A percentile compares a stretch with the other conserved stretches of the same genome.
Evolutionary conservation across 352 stramenopile species (phyloP).

Genomic region (Phytophthora meadii): DNA sequence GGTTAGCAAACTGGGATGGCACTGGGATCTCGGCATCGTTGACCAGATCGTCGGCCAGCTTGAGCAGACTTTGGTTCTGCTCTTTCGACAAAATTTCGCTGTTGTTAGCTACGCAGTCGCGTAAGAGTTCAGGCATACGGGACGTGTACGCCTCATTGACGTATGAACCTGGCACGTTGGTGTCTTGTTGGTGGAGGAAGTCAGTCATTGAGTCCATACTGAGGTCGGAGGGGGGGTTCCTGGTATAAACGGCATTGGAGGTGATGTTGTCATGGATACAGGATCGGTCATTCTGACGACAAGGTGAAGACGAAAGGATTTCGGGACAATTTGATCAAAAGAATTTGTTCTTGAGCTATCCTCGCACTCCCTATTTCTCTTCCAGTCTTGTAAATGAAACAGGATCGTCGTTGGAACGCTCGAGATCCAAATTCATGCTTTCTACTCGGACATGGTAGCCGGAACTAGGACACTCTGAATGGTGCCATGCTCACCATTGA

Average conservation of each 20-base stretch:
- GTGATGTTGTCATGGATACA: no score
- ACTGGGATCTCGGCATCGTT: slow-evolving; percentile 48
- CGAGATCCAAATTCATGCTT: background rate
- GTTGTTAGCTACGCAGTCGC: slow-evolving; percentile 56
- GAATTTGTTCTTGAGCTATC: no score
- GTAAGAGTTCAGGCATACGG: slow-evolving; percentile 57
- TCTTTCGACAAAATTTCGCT: slow-evolving; percentile 31
- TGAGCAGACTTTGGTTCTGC: slow-evolving; percentile 37
- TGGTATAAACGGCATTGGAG: no score
- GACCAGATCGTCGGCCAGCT: slow-evolving; percentile 50
- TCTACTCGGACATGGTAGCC: background rate
- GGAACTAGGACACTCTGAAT: slow-evolving; percentile 60
- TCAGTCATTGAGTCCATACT: slow-evolving; percentile 5
- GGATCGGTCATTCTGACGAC: no score
- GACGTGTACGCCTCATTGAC: slow-evolving; percentile 59
- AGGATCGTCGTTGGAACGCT: no score
- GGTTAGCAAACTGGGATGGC: slow-evolving; percentile 36
- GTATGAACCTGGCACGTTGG: slow-evolving; percentile 51
- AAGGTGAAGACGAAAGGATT: no score
- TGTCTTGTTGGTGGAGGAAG: slow-evolving; percentile 51
- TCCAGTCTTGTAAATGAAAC: no score
- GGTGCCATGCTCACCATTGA: slow-evolving; percentile 67
- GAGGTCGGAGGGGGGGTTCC: no score
- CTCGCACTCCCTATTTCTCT: no score
- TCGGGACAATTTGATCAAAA: no score